Evolutionary conservation across 23 red algal species (phyloP).

Genomic region (Gracilaria domingensis): DNA sequence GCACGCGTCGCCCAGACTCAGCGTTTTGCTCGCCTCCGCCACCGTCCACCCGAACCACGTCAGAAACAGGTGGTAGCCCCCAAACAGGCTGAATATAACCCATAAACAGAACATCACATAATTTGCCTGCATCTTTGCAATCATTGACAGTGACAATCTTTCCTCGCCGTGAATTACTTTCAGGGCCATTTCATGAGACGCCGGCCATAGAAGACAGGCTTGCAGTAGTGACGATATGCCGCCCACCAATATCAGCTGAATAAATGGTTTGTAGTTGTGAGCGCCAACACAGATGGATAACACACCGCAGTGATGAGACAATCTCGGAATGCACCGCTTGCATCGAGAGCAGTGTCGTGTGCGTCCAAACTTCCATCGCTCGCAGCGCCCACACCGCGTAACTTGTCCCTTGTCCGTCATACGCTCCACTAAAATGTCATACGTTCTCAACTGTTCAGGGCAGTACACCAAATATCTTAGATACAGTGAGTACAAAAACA

Average conservation of each 20-base stretch:
- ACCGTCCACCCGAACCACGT: constrained; percentile 9
- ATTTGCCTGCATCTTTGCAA: constrained; percentile 8
- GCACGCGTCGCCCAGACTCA: not conserved
- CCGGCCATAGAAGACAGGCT: not conserved
- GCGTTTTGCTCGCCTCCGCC: not conserved
- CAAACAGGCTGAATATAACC: not conserved
- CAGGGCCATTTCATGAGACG: not conserved
- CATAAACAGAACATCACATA: constrained; percentile 1
- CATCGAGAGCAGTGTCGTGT: constrained; percentile 36
- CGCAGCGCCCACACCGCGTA: not conserved
- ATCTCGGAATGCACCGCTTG: not conserved
- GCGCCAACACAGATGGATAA: constrained; percentile 38
- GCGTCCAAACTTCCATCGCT: not conserved
- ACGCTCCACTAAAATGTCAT: not conserved
- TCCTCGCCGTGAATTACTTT: not conserved
- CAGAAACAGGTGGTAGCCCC: not conserved
- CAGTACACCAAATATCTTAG: not conserved
- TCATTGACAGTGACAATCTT: not conserved
- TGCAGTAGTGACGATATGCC: not conserved
- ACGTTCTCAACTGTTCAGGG: not conserved
- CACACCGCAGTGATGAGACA: constrained; percentile 51
- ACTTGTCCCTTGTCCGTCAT: too few relatives aligned
- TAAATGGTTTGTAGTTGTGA: constrained; percentile 50
- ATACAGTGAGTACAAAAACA: constrained; percentile 7
- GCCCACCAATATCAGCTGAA: constrained; percentile 32